Percentiles rank a stretch among this genome's conserved stretches.
Evolutionary conservation across 2,329 filamentous ascomycete genomes (phyloP).

Genomic region (Graphilbum fragrans): DNA sequence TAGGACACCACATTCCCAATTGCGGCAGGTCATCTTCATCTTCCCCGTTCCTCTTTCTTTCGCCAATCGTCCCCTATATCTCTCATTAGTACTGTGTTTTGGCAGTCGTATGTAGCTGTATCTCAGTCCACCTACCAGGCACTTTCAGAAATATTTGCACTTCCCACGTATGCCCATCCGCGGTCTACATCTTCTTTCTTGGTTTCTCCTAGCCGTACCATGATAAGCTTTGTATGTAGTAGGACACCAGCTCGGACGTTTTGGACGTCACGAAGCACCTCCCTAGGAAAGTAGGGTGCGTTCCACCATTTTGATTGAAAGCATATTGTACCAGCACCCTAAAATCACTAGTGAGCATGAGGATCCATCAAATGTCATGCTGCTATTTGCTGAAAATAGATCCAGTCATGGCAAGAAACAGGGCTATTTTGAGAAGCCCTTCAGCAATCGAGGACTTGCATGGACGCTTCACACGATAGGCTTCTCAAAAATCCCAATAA

Average conservation of each 20-base stretch:
- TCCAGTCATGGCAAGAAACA: no score
- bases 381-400: no score
- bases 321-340: constrained; percentile 74
- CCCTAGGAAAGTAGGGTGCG: constrained; percentile 54
- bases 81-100: background rate
- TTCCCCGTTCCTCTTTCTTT: constrained; percentile 54
- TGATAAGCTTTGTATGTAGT: constrained; percentile 75
- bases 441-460: no score
- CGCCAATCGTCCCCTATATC: constrained; percentile 59
- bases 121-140: constrained; percentile 55
- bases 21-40: constrained; percentile 70
- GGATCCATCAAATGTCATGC: no score
- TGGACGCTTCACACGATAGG: no score
- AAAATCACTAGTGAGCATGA: background rate
- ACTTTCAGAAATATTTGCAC: constrained; percentile 83
- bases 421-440: no score
- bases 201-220: no score
- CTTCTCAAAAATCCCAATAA: background rate
- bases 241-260: constrained; percentile 61
- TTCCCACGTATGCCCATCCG: constrained; percentile 79
- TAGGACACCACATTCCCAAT: constrained; percentile 93
- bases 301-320: constrained; percentile 64
- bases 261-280: constrained; percentile 62
- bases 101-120: background rate
- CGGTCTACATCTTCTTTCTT: constrained; percentile 1